Base-by-base conservation (phyloP, 345 rosid species). In the Lepidium sativum region DNA sequence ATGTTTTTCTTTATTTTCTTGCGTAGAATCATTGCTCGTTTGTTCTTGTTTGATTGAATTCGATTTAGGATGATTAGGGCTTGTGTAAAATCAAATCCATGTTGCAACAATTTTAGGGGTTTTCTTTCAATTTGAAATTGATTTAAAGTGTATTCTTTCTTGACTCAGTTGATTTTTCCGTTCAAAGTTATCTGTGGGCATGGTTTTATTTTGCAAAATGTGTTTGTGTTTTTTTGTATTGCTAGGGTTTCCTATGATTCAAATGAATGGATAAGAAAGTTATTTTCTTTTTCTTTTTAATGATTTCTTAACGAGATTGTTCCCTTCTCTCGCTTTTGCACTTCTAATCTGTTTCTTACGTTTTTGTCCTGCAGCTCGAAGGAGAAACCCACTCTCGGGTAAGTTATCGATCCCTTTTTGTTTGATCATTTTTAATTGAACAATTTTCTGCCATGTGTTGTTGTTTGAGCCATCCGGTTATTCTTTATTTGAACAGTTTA, bases 361-460 rank as follows among this genome's bases (percentile, higher is more conserved):
- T 31, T 7, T 53, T 41, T 27, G 4, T 61, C 3, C n/a, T 63
- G 80, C 87, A 88, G 96, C 96, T 88, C 95, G 78, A 88, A 83
- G 95, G 96, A 85, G 96, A 88, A 74, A 80, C 96, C 96, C 89
- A 85, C 96, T 85, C 96, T 88, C 48, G 96, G 96, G 91, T 84
- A 72, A 70, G 82, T 82, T 11, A 17, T 54, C 2, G 31, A 27
- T 0, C 1, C 23, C 20, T n/a, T 56, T 11, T 21, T 37, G 13
- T 55, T 21, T 4, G 6, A 34, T 5, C 1, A 9, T 17, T 37
- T 35, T 37, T 27, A 27, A 0, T 33, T 5, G 10, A 6, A 6
- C 14, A 54, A 33, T 6, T 54, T 33, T 18, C 17, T 43, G 51
- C 20, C 29, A 8, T 45, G 25, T 54, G 31, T 9, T 35, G 6